Base-by-base conservation (phyloP, 1,139 yeast species). In the Sugiyamaella sp. region DNA sequence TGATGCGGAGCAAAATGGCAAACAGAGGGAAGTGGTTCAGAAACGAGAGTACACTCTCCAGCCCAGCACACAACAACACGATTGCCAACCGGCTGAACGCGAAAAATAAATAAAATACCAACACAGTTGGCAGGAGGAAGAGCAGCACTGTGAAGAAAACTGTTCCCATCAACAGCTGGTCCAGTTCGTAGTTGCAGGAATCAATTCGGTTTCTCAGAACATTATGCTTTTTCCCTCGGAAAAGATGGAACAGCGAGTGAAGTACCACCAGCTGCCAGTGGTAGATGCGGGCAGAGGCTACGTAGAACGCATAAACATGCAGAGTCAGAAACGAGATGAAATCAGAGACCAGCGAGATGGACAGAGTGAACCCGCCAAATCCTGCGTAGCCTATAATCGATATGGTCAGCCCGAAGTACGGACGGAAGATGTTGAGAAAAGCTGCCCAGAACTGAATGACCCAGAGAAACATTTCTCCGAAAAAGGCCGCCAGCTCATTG, bases 401-500 rank as follows among this genome's bases (percentile, higher is more conserved):
- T 0, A 78, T 60, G n/a, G 73, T 49, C 4, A 61, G 53, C 29
- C 64, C 73, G 42, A 65, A 75, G 52, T 59, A 67, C 12, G 70
- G 76, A 46, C 60, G 73, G 14, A 67, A 56, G 14, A 62, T 32
- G 5, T 56, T 58, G 32, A 63, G 51, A 39, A 57, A 57, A 35
- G 51, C 53, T 43, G 68, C 79, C 86, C 96, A 89, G 61, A 86
- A 80, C 52, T 80, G 81, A 44, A 91, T 77, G 6, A 91, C 86
- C 97, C 97, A 93, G 24, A 86, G 67, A 61, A 87, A 86, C 49
- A 95, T 72, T 55, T 90, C 96, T 21, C 97, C 96, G 68, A 91
- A 78, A 64, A 95, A 95, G 24, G 77, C 78, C 0, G 97, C 91
- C 33, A 95, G 75, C 65, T 90, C 97, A 54, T 83, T 85, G 69